Conservation (phyloP, 202 grass and related monocot species). For the Carex arenaria region DNA sequence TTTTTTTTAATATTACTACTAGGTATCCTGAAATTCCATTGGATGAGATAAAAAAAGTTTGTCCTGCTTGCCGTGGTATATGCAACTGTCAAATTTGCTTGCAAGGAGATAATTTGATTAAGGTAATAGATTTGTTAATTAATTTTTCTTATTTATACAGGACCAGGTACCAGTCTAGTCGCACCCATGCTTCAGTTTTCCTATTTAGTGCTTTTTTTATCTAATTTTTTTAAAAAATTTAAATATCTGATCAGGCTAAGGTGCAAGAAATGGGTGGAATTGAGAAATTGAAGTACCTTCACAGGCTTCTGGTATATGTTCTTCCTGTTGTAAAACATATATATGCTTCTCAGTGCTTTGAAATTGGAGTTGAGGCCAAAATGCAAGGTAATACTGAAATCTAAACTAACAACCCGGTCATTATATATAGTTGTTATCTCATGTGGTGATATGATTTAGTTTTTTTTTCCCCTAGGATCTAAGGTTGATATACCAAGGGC, state of each 20-base stretch:
- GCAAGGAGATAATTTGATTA: constrained; percentile 83
- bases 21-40: constrained; percentile 86
- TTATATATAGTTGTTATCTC: constrained; percentile 6
- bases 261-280: constrained; percentile 71
- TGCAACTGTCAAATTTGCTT: constrained; percentile 88
- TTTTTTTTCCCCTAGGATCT: constrained; percentile 37
- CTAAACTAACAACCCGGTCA: background rate
- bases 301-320: constrained; percentile 74
- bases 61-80: constrained; percentile 93
- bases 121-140: constrained; percentile 42
- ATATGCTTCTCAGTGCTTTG: constrained; percentile 74
- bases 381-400: constrained; percentile 46
- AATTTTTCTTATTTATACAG: constrained; percentile 15
- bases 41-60: constrained; percentile 74
- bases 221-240: background rate
- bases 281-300: constrained; percentile 92
- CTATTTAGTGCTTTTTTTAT: background rate
- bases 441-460: constrained; percentile 17
- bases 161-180: background rate
- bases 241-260: constrained; percentile 54
- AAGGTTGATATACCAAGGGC: constrained; percentile 79
- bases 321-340: constrained; percentile 85
- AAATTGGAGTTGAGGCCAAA: constrained; percentile 90
- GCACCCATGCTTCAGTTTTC: constrained; percentile 5
- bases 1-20: constrained; percentile 8